Base-by-base conservation (phyloP, 352 stramenopile genomes). In the Elongisporangium prolatum region DNA sequence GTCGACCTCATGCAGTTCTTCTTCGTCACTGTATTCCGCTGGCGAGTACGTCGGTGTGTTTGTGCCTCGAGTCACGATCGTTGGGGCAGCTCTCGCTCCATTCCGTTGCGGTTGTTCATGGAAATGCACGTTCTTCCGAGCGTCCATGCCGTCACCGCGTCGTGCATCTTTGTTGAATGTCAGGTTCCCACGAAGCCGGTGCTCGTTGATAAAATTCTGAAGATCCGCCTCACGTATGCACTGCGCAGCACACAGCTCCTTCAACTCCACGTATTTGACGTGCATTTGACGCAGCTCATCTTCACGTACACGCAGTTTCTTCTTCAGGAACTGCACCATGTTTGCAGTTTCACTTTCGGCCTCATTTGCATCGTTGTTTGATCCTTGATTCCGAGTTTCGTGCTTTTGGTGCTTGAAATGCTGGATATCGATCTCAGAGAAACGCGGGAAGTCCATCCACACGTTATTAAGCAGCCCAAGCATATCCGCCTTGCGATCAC, bases 191-290 rank as follows among this genome's bases (percentile, higher is more conserved):
- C 83, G 78, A 22, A 92, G 60, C 9, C 83, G 83, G 52, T 92
- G 80, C 44, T 89, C 83, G 44, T 90, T 89, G 61, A 92, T 87
- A 54, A 89, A 90, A 50, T 90, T 92, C 58, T 90, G 83, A 24
- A 92, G 38, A 57, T 87, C 83, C 2, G 78, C 77, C 55, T 92
- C 83, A 16, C 83, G 78, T 49, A 92, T 80, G 17, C 80, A 92
- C 60, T 92, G 80, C 5, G 78, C 72, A 5, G 82, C 82, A 60
- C 82, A 92, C 28, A 92, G 44, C 22, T 92, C 83, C 55, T 90
- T 90, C 9, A 92, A 60, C 51, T 92, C 83, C 0, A 83, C 68
- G 50, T 88, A 90, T 59, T 90, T 92, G 28, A 71, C 67, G 22
- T 88, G 75, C 0, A 71, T 84, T 24, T 79, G 55, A 3, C 67